Evolutionary conservation across 2,329 filamentous ascomycete species (phyloP).

Genomic region (Beauveria pseudobassiana): DNA sequence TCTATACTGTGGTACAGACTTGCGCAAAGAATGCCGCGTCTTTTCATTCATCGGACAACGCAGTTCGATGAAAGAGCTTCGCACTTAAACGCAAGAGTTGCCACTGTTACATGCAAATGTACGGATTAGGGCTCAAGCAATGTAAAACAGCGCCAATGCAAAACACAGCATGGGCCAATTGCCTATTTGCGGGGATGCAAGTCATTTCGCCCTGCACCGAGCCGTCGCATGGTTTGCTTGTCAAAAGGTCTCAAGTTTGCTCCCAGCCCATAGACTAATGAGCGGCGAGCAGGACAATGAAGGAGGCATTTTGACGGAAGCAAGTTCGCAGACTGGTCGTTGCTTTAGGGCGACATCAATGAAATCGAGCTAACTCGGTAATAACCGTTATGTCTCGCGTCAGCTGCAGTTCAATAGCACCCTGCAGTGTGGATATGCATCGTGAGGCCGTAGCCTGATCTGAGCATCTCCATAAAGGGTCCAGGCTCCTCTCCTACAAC

Average conservation of each 20-base stretch:
- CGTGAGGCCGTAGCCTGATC: not conserved
- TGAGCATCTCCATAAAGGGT: not conserved
- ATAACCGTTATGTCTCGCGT: not conserved
- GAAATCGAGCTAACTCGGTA: too few relatives aligned
- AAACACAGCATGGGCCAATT: not conserved
- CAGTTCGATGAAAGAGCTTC: not conserved
- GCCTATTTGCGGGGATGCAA: not conserved
- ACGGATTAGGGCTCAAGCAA: not conserved
- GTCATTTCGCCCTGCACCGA: not conserved
- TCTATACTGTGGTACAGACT: not conserved
- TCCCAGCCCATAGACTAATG: not conserved
- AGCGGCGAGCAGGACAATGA: not conserved
- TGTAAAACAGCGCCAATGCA: not conserved
- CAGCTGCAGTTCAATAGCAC: not conserved
- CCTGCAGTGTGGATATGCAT: not conserved
- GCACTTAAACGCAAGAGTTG: too few relatives aligned
- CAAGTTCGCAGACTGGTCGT: not conserved
- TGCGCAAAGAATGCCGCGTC: not conserved
- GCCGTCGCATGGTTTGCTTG: conserved; percentile 2
- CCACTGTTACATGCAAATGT: too few relatives aligned
- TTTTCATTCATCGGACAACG: not conserved
- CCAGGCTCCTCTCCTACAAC: not conserved
- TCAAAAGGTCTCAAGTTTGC: not conserved
- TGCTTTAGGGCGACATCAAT: not conserved
- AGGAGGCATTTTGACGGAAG: not conserved